phyloP scores from a whole-genome alignment of 805 yeast genomes.

The Spencermartinsiella europaea region DNA sequence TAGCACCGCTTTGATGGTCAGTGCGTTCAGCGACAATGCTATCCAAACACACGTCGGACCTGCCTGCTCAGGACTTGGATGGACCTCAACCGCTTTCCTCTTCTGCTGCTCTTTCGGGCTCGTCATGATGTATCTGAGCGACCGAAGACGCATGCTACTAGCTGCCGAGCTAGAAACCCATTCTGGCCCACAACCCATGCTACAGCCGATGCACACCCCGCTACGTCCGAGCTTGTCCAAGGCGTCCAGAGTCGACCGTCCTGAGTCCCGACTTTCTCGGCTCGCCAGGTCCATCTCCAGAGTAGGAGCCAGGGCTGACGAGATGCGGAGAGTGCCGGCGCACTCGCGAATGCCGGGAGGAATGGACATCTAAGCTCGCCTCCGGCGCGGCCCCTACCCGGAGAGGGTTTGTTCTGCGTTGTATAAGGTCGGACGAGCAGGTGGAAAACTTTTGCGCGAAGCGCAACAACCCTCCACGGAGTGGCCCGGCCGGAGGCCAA shows the following conservation, averaged over 20 bases:
- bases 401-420: background rate
- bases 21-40: slow-evolving; percentile 10
- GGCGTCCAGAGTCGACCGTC: background rate
- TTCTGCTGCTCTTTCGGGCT: slow-evolving; percentile 12
- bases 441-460: no score
- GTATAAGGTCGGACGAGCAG: no score
- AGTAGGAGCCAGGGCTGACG: background rate
- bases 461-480: no score
- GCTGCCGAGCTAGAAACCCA: background rate
- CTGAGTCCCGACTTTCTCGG: background rate
- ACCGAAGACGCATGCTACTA: background rate
- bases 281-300: background rate
- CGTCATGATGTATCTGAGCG: slow-evolving; percentile 14
- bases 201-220: slow-evolving; percentile 6
- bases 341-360: background rate
- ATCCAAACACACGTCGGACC: slow-evolving; percentile 13
- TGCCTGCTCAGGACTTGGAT: slow-evolving; percentile 20
- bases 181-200: background rate
- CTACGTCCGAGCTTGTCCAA: background rate
- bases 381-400: background rate
- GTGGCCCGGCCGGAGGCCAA: no score
- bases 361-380: background rate
- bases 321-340: background rate
- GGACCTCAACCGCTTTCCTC: slow-evolving; percentile 17
- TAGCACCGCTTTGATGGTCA: slow-evolving; percentile 4